Base-by-base conservation (phyloP, 2,329 filamentous ascomycete species). In the Cylindrodendrum hubeiense region DNA sequence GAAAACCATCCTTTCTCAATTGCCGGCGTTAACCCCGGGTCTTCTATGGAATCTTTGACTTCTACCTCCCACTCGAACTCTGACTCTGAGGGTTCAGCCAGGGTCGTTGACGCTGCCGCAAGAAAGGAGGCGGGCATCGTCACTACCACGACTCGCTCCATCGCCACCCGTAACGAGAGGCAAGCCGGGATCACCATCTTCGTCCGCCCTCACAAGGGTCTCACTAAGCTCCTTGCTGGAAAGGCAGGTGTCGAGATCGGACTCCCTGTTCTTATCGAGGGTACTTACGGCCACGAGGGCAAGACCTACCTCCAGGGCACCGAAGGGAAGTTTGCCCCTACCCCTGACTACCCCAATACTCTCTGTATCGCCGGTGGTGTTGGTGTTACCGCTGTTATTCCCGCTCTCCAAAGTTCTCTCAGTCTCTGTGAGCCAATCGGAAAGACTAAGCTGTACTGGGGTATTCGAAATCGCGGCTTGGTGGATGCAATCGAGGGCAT, bases 1-100 rank as follows among this genome's bases (percentile, higher is more conserved):
- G 77, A 78, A 43, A 77, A 73, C 13, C 77, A 79, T 17, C 77
- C 77, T 0, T 79, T 79, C 44, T 78, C 77, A 2, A 70, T 78
- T 3, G 69, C 75, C 7, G 67, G 65, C 21, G 62, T 56, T 41
- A 74, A 68, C 46, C 60, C 59, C 47, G 13, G 17, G 22, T 3
- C 21, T 24, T 12, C 5, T 30, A 12, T 12, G 9, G 28, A 30
- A 12, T 15, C 50, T 19, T 4, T 41, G 41, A 9, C 24, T 30
- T 21, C 57, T 34, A 1, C 60, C 15, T 66, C 65, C 0, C 58
- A 47, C 7, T 59, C 63, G 2, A 67, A 39, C 15, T 66, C 65
- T 0, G 57, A 67, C n/a, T 71, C 67, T 5, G 69, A 68, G 10
- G 59, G 8, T 1, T 50, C 28, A 3, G 37, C 34, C n/a, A 44